Conservation (phyloP, 768 basidiomycete species). For the Boletus subcaerulescens region DNA sequence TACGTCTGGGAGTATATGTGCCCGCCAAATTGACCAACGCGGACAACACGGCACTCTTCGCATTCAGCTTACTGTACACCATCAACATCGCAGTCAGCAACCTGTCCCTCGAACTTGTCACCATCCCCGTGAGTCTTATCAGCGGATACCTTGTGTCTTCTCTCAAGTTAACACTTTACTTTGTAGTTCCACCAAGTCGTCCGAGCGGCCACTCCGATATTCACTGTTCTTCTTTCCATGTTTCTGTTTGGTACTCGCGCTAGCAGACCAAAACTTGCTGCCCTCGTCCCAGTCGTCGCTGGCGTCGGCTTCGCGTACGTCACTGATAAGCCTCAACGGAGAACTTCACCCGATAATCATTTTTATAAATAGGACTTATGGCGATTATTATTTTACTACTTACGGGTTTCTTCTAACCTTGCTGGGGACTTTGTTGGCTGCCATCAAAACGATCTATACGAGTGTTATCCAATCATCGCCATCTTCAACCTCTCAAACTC, state of each 20-base stretch:
- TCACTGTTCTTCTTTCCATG: conserved; percentile 78
- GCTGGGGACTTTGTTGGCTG: conserved; percentile 86
- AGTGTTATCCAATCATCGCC: conserved; percentile 66
- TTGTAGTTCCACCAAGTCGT: conserved; percentile 94
- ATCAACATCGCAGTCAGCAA: conserved; percentile 96
- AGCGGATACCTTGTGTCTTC: not conserved
- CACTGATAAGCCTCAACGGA: not conserved
- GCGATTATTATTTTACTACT: conserved; percentile 89
- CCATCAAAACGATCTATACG: conserved; percentile 91
- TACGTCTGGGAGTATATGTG: conserved; percentile 54
- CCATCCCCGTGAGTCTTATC: conserved; percentile 68
- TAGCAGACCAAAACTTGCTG: conserved; percentile 59
- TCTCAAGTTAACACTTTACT: not conserved
- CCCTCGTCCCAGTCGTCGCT: conserved; percentile 79
- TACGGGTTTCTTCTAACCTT: conserved; percentile 87
- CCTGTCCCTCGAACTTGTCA: conserved; percentile 82
- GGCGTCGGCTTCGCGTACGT: conserved; percentile 88
- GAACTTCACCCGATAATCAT: not conserved
- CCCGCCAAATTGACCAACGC: conserved; percentile 50
- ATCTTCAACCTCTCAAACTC: conserved; percentile 16
- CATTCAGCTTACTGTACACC: conserved; percentile 89
- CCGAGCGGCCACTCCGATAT: conserved; percentile 88
- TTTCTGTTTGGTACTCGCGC: conserved; percentile 62
- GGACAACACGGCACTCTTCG: conserved; percentile 61
- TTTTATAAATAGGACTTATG: conserved; percentile 70